These are phyloP conservation scores for Boechera retrofracta DNA, from an alignment of 345 rosid species.

Conservation along the genomic window DNA sequence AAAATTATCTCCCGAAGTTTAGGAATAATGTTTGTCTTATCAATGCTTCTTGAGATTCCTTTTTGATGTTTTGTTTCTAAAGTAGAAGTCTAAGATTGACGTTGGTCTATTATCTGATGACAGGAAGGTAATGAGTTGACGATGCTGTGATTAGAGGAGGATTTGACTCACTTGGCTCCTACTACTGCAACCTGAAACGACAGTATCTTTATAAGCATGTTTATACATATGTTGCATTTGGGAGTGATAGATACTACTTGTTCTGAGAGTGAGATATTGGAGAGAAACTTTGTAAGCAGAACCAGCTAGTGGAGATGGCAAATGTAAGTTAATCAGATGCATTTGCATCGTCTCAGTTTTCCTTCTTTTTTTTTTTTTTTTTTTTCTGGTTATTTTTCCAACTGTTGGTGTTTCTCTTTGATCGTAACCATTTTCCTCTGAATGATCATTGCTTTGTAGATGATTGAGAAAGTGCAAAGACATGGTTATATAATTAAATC, in stretches of 20 bases:
- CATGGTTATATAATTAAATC: conserved; percentile 29
- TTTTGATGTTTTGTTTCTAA: conserved; percentile 8
- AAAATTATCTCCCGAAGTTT: background rate
- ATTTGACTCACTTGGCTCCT: conserved; percentile 27
- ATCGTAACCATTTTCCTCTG: background rate
- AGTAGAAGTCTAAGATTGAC: conserved; percentile 26
- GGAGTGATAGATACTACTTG: conserved; percentile 38
- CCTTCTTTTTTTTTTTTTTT: background rate
- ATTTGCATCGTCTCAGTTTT: conserved; percentile 37
- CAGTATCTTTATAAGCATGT: conserved; percentile 33
- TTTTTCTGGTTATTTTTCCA: background rate
- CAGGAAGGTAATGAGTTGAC: conserved; percentile 34
- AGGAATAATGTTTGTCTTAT: conserved; percentile 22
- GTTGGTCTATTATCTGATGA: conserved; percentile 31
- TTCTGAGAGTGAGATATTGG: conserved; percentile 37
- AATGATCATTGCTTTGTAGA: conserved; percentile 22
- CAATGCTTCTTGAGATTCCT: conserved; percentile 4
- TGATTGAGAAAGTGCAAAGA: conserved; percentile 34
- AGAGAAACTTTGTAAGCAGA: conserved; percentile 32
- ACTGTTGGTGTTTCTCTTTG: conserved; percentile 15
- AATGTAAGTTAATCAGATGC: conserved; percentile 30
- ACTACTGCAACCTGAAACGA: conserved; percentile 32
- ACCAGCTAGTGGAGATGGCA: conserved; percentile 39
- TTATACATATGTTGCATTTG: conserved; percentile 38
- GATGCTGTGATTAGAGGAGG: conserved; percentile 31